phyloP scores from a whole-genome alignment of 176 grass and related monocot genomes.

The Cenchrus purpureus region DNA sequence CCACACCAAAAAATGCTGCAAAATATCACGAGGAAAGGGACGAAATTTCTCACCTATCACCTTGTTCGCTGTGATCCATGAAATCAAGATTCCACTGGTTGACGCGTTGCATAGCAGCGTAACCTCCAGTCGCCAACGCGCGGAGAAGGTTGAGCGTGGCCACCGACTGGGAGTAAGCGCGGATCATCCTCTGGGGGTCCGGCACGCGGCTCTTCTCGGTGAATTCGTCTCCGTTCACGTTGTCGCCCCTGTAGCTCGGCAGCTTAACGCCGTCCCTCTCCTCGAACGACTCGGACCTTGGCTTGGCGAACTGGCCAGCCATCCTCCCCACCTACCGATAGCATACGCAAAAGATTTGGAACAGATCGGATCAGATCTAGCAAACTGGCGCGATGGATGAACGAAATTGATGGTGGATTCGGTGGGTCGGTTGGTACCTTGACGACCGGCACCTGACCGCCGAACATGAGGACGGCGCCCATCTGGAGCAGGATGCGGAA shows the following conservation, averaged over 20 bases:
- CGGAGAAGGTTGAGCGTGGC: slow-evolving; percentile 91
- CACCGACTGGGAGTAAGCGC: slow-evolving; percentile 81
- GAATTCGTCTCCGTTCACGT: slow-evolving; percentile 84
- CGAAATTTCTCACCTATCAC: slow-evolving; percentile 59
- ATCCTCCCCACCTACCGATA: slow-evolving; percentile 77
- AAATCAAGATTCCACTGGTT: slow-evolving; percentile 98
- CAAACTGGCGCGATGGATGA: not conserved
- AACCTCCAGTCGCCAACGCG: slow-evolving; percentile 90
- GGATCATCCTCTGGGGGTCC: slow-evolving; percentile 88
- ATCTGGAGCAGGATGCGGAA: slow-evolving; percentile 98
- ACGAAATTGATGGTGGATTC: not conserved
- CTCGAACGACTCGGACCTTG: slow-evolving; percentile 75
- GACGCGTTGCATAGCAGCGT: slow-evolving; percentile 88
- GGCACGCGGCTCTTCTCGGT: slow-evolving; percentile 72
- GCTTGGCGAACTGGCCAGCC: slow-evolving; percentile 98
- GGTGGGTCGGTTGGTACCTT: slow-evolving; percentile 55
- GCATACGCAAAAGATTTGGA: not conserved
- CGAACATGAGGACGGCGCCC: slow-evolving; percentile 98
- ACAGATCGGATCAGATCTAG: slow-evolving; percentile 55
- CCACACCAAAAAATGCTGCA: slow-evolving; percentile 4
- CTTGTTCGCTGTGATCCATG: slow-evolving; percentile 92
- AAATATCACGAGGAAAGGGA: not conserved
- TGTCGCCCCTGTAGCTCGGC: slow-evolving; percentile 98
- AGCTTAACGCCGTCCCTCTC: slow-evolving; percentile 84
- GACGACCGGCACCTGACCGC: slow-evolving; percentile 86